phyloP scores from a whole-genome alignment of 192 early-diverging fungal genomes.

The Backusella tarrabulga region DNA sequence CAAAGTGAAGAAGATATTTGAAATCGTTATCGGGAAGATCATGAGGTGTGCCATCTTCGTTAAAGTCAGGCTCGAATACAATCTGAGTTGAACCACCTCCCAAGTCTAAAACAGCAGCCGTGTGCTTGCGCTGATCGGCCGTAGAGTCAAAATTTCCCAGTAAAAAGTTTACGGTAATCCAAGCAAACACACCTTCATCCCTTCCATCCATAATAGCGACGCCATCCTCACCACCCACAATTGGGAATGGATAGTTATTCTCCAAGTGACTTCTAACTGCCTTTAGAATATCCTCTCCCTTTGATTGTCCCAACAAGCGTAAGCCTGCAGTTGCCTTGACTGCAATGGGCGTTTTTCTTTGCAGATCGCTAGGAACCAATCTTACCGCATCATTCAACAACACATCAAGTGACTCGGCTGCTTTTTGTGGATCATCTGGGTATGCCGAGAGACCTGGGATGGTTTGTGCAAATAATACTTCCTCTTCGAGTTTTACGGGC shows the following conservation, averaged over 20 bases:
- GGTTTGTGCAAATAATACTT: slow-evolving; percentile 70
- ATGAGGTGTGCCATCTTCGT: slow-evolving; percentile 32
- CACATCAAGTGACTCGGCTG: slow-evolving; percentile 69
- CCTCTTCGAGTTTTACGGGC: slow-evolving; percentile 63
- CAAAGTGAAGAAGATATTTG: slow-evolving; percentile 60
- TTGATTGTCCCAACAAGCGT: slow-evolving; percentile 62
- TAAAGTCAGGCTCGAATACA: slow-evolving; percentile 74
- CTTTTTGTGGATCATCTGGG: slow-evolving; percentile 57
- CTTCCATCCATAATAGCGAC: slow-evolving; percentile 88
- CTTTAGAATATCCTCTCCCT: slow-evolving; percentile 68
- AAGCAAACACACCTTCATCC: slow-evolving; percentile 87
- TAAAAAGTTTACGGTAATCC: slow-evolving; percentile 88
- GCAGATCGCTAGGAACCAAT: slow-evolving; percentile 58
- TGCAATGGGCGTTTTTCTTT: slow-evolving; percentile 72
- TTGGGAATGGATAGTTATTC: slow-evolving; percentile 66
- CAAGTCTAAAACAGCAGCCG: slow-evolving; percentile 86
- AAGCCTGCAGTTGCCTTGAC: slow-evolving; percentile 90
- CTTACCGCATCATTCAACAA: slow-evolving; percentile 64
- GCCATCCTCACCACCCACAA: slow-evolving; percentile 52
- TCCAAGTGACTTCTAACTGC: slow-evolving; percentile 58
- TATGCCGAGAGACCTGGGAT: slow-evolving; percentile 81
- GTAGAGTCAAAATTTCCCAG: slow-evolving; percentile 60
- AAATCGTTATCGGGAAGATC: slow-evolving; percentile 55
- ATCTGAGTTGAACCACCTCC: slow-evolving; percentile 91
- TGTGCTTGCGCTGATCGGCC: slow-evolving; percentile 25